Percentiles rank a stretch among this genome's conserved stretches.
phyloP scores from a whole-genome alignment of 2,329 filamentous ascomycete genomes.

The Fusarium chaquense region DNA sequence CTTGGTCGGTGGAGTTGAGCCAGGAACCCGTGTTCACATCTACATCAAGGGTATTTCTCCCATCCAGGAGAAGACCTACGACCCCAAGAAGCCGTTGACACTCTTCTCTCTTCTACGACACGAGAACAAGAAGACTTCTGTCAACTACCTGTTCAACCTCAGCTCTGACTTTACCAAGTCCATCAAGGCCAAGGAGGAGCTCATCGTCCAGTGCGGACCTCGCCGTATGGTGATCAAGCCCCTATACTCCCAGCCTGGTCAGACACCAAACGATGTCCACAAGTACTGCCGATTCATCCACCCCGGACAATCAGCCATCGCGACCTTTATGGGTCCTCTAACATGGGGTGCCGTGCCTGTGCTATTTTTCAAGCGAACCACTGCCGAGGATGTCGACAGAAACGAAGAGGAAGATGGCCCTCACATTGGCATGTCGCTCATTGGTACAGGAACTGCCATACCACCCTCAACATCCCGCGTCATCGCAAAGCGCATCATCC shows the following conservation, averaged over 20 bases:
- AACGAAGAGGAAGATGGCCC: conserved; percentile 58
- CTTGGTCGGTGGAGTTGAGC: conserved; percentile 85
- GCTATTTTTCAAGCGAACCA: conserved; percentile 81
- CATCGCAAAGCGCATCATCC: conserved; percentile 91
- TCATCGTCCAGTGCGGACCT: conserved; percentile 91
- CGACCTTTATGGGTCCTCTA: conserved; percentile 88
- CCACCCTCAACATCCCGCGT: conserved; percentile 82
- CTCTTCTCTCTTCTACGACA: conserved; percentile 91
- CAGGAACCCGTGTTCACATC: conserved; percentile 86
- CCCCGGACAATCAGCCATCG: conserved; percentile 88
- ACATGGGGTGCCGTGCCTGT: conserved; percentile 94
- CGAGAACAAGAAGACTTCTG: conserved; percentile 91
- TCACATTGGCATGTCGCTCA: conserved; percentile 72
- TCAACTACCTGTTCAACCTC: conserved; percentile 91
- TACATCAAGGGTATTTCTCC: conserved; percentile 70
- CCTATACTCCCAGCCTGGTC: conserved; percentile 88
- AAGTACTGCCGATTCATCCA: conserved; percentile 95
- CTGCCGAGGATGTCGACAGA: conserved; percentile 56
- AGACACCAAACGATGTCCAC: conserved; percentile 95
- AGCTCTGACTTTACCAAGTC: conserved; percentile 80
- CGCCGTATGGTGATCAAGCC: conserved; percentile 90
- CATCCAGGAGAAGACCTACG: conserved; percentile 60
- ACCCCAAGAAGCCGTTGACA: conserved; percentile 69
- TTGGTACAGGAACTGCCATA: conserved; percentile 88
- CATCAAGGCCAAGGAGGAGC: conserved; percentile 90